These are phyloP conservation scores for Porodaedalea pini DNA, from an alignment of 1,284 basidiomycete genomes.

Conservation along the genomic window DNA sequence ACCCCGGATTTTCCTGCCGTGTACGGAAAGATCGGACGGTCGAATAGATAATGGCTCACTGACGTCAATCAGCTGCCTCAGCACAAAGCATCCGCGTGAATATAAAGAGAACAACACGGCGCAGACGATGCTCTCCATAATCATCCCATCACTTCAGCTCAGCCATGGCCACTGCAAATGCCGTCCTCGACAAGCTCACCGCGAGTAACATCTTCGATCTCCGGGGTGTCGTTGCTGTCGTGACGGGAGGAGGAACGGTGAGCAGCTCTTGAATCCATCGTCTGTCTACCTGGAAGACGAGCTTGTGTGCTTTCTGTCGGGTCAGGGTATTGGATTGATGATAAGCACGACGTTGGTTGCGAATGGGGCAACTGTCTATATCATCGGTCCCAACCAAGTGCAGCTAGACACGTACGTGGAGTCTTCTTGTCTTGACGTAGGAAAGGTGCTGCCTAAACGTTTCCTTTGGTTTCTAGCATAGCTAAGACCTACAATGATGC, in stretches of 20 bases:
- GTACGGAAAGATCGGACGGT: background rate
- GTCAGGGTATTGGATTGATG: constrained; percentile 48
- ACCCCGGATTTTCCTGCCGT: too few relatives aligned
- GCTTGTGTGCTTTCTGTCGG: background rate
- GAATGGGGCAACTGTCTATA: constrained; percentile 49
- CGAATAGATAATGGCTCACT: too few relatives aligned
- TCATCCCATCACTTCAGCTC: background rate
- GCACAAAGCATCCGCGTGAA: too few relatives aligned
- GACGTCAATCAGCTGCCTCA: background rate
- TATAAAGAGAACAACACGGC: background rate
- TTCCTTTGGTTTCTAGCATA: constrained; percentile 27
- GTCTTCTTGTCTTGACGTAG: background rate
- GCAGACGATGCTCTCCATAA: background rate
- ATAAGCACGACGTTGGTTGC: constrained; percentile 44
- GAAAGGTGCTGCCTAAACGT: background rate
- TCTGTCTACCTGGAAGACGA: background rate
- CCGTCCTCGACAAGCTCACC: constrained; percentile 34
- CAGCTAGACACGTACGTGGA: constrained; percentile 38
- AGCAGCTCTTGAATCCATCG: constrained; percentile 20
- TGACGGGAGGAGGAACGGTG: constrained; percentile 47
- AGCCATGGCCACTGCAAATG: constrained; percentile 28
- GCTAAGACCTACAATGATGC: constrained; percentile 40
- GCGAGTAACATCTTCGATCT: constrained; percentile 43
- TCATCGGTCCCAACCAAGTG: constrained; percentile 42
- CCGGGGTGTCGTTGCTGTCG: constrained; percentile 43